Conservation (phyloP, 225 moss, liverwort and hornwort species). For the Pseudoscleropodium purum region DNA sequence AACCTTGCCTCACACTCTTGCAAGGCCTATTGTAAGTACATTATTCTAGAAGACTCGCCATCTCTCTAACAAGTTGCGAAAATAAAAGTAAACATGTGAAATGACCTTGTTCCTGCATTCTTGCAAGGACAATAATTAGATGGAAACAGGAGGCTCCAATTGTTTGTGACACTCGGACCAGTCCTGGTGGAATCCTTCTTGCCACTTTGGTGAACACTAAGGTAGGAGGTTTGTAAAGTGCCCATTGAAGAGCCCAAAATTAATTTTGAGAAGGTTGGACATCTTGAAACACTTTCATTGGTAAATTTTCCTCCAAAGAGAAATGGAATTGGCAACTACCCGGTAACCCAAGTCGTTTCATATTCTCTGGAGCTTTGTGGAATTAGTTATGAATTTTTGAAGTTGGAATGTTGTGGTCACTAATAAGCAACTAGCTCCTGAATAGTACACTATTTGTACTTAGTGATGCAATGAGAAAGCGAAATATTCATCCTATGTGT, state of each 20-base stretch:
- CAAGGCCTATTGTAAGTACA: no score
- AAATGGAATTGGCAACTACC: neutral
- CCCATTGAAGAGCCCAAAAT: neutral
- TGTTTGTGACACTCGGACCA: neutral
- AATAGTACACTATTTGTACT: neutral
- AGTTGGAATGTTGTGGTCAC: no score
- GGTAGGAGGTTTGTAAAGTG: neutral
- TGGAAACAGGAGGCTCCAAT: neutral
- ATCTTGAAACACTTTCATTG: neutral
- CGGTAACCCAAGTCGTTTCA: rapidly evolving
- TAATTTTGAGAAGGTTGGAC: neutral
- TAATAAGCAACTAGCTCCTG: no score
- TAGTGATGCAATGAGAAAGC: neutral
- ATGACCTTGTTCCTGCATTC: neutral
- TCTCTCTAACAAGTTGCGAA: rapidly evolving
- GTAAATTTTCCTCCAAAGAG: neutral
- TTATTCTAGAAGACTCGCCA: neutral
- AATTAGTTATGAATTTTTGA: neutral
- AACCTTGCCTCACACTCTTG: neutral
- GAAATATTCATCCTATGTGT: neutral
- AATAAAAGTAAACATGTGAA: neutral
- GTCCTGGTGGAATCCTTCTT: neutral
- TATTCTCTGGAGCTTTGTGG: neutral
- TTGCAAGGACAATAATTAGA: neutral
- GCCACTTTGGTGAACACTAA: neutral